Evolutionary conservation across 164 flowering plant species (phyloP), one percentile per base, ranked within the genome.

Genomic region (Tetrastigma voinierianum): DNA sequence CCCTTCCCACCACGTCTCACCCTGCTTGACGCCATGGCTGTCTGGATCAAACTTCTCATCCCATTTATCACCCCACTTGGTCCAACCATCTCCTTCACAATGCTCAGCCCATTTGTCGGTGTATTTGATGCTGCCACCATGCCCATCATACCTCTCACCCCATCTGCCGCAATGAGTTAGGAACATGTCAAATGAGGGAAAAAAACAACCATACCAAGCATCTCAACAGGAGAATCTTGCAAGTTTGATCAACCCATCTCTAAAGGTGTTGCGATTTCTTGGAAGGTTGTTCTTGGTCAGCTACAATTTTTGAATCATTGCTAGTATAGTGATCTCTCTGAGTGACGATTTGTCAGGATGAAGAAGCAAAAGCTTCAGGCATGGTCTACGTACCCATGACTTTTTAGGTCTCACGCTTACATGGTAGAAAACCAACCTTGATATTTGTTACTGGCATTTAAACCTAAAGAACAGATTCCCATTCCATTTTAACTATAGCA

Each of bases 61-160:
- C 99, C 99, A 92, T 74, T 95, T 92, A 77, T 95, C 99, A 49
- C 99, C 99, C 99, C 99, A 92, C 74, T 90, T 95, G 11, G 87
- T 46, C 99, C 97, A 92, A 10, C 86, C 91, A 72, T 83, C 97
- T 19, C 87, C 94, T 70, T 89, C 93, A 8, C 59, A n/a, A 2
- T 93, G 88, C 76, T 95, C 98, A 0, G 99, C 98, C 99, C 99
- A 95, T 82, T 95, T 95, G 76, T 92, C 99, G 0, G 98, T n/a
- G n/a, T 95, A 95, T 67, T 95, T 95, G n/a, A 68, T 80, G 81
- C 98, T 90, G 57, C 90, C 88, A 46, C 99, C 97, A 49, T 69
- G 78, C 11, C 98, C 99, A 49, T 95, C 96, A 67, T 89, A 95
- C 69, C 78, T 81, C 77, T 95, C 99, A n/a, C 98, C 99, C 99